Conservation (phyloP, 2,329 filamentous ascomycete genomes). For the Gnomoniopsis sp. region DNA sequence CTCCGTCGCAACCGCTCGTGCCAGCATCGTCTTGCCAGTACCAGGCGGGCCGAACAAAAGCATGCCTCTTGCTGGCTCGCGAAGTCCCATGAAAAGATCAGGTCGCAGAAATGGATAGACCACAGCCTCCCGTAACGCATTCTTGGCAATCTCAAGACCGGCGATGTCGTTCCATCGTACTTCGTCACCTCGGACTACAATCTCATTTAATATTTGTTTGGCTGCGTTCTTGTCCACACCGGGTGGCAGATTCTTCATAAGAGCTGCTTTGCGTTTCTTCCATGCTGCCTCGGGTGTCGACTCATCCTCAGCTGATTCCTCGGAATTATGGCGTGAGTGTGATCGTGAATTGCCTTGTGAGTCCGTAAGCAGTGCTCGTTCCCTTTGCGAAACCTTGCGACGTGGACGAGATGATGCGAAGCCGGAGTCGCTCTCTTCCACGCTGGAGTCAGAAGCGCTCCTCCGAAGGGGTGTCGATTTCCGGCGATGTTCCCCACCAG, state of each 20-base stretch:
- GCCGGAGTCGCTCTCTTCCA: slow-evolving; percentile 12
- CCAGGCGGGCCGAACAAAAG: slow-evolving; percentile 93
- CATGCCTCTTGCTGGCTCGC: slow-evolving; percentile 93
- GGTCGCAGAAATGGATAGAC: slow-evolving; percentile 95
- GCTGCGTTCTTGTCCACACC: slow-evolving; percentile 81
- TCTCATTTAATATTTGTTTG: slow-evolving; percentile 91
- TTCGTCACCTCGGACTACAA: slow-evolving; percentile 89
- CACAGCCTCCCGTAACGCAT: slow-evolving; percentile 88
- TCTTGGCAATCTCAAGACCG: slow-evolving; percentile 85
- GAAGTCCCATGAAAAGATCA: slow-evolving; percentile 91
- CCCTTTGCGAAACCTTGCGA: slow-evolving; percentile 13
- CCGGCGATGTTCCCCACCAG: slow-evolving; percentile 1
- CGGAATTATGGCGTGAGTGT: slow-evolving; percentile 12
- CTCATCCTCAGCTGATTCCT: slow-evolving; percentile 39
- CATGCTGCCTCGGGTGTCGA: slow-evolving; percentile 46
- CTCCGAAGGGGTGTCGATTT: slow-evolving; percentile 7
- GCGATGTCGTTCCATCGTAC: slow-evolving; percentile 95
- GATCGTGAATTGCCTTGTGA: slow-evolving; percentile 10
- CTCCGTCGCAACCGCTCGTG: slow-evolving; percentile 90
- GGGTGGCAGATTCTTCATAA: slow-evolving; percentile 75
- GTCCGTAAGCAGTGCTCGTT: neutral
- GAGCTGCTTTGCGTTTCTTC: slow-evolving; percentile 58
- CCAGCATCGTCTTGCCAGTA: slow-evolving; percentile 98
- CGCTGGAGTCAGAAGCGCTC: slow-evolving; percentile 14
- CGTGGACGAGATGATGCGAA: slow-evolving; percentile 5